Evolutionary conservation across 495 filamentous ascomycete species (phyloP), one percentile per base, ranked within the genome.

Genomic region (Hyaloscypha variabilis): DNA sequence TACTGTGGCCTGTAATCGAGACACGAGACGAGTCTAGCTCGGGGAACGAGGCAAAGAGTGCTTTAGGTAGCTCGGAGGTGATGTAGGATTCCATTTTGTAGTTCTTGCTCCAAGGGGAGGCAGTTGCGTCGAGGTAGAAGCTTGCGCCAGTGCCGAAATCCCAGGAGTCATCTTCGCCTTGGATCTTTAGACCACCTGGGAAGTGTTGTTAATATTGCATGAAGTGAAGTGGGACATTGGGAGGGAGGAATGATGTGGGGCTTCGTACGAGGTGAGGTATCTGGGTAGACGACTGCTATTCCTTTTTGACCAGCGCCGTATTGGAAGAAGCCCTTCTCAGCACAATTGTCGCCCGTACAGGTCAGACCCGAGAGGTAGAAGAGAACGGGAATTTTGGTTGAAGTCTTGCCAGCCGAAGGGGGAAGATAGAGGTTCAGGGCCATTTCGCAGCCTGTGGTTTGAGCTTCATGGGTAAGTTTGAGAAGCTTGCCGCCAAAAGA

Each of bases 261-360:
- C 51, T 28, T 80, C 81, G 42, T 82, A 90, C 93, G 87, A 56
- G 95, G 95, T 39, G 91, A 95, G 17, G 95, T 99, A 80, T 99
- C 95, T 0, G 95, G 95, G 76, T 93, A 98, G 14, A 97, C 83
- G 61, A 99, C 74, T 0, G 95, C 95, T 72, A 99, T 91, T 49
- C 91, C 90, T 69, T 86, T 86, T 68, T 88, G 80, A 63, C 86
- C 83, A 14, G 95, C 95, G 55, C 80, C 82, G 68, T 90, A 85
- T 75, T 98, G 94, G 78, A 99, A 91, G 82, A 97, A 97, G 68
- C 94, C 91, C 77, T 98, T 99, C 76, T 99, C 96, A 34, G 93
- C 85, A 76, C 93, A 93, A 80, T 99, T 99, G 67, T 98, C 93
- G 19, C 91, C 93, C 0, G 94, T 94, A 81, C 95, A 99, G 64